Percentiles rank a stretch among this genome's conserved stretches.
Conservation (phyloP, 257 asterid species). For the Przewalskia tangutica region DNA sequence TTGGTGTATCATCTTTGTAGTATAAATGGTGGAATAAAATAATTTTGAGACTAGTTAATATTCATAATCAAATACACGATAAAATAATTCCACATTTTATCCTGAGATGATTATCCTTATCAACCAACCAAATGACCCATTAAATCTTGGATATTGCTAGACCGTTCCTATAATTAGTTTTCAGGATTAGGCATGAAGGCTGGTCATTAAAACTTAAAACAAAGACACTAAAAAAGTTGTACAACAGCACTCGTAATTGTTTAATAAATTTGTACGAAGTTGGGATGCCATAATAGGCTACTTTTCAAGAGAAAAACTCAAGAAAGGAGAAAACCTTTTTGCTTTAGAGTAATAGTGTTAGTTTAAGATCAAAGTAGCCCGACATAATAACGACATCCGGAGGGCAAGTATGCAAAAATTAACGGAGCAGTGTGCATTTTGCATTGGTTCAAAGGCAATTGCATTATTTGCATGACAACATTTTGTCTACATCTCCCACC, state of each 20-base stretch:
- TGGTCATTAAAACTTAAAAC: neutral
- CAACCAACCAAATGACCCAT: no score
- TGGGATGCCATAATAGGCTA: neutral
- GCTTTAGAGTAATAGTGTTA: neutral
- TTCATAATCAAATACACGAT: no score
- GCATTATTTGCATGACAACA: constrained; percentile 36
- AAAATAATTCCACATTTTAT: no score
- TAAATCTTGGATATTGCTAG: no score
- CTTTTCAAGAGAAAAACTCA: neutral
- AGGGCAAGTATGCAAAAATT: constrained; percentile 8
- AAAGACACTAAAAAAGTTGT: neutral
- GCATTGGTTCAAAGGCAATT: neutral
- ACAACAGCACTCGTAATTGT: neutral
- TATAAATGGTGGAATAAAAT: no score
- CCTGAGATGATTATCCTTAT: no score
- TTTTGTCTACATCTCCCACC: constrained; percentile 27
- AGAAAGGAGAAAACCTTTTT: neutral
- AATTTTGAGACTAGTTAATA: no score
- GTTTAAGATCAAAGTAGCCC: neutral
- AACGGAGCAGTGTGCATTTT: neutral
- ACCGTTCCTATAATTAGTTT: no score
- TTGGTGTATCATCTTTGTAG: no score
- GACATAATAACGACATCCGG: constrained; percentile 32
- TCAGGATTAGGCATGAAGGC: neutral
- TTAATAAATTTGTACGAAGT: neutral